Evolutionary conservation across 116 monocot species (phyloP).

Genomic region (Iris pallida): DNA sequence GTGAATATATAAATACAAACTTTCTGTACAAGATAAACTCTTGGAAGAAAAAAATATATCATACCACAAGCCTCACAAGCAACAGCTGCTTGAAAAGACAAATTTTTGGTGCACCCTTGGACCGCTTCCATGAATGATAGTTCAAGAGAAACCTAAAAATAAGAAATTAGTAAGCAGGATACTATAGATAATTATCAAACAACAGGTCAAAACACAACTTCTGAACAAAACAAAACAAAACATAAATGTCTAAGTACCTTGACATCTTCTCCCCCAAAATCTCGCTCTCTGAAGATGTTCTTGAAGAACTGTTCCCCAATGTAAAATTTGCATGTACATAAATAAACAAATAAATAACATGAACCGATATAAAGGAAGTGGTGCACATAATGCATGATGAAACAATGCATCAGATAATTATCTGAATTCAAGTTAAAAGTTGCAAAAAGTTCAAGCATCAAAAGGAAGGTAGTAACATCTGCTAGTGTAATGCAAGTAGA

Average conservation of each 20-base stretch:
- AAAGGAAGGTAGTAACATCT: too few relatives aligned
- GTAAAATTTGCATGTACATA: too few relatives aligned
- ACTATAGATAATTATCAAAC: neutral
- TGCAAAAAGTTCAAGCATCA: too few relatives aligned
- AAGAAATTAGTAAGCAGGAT: neutral
- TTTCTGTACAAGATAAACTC: neutral
- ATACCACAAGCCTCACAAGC: slow-evolving; percentile 86
- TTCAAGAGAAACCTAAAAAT: slow-evolving; percentile 73
- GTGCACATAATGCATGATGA: too few relatives aligned
- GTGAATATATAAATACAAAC: neutral
- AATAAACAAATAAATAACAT: too few relatives aligned
- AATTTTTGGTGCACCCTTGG: slow-evolving; percentile 80
- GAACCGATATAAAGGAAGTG: too few relatives aligned
- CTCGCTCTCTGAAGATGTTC: slow-evolving; percentile 41
- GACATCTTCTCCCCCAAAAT: slow-evolving; percentile 66
- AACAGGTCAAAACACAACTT: neutral
- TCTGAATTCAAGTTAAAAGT: too few relatives aligned
- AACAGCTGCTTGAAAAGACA: slow-evolving; percentile 64
- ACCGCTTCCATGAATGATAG: slow-evolving; percentile 99
- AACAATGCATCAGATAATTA: too few relatives aligned
- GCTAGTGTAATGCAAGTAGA: too few relatives aligned
- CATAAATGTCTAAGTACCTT: slow-evolving; percentile 37
- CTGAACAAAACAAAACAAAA: neutral
- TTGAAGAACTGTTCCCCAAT: slow-evolving; percentile 45
- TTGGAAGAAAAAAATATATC: slow-evolving; percentile 7